These are phyloP conservation scores for Neotropicomus parvogracilis DNA, from an alignment of 1,284 basidiomycete species.

Conservation along the genomic window DNA sequence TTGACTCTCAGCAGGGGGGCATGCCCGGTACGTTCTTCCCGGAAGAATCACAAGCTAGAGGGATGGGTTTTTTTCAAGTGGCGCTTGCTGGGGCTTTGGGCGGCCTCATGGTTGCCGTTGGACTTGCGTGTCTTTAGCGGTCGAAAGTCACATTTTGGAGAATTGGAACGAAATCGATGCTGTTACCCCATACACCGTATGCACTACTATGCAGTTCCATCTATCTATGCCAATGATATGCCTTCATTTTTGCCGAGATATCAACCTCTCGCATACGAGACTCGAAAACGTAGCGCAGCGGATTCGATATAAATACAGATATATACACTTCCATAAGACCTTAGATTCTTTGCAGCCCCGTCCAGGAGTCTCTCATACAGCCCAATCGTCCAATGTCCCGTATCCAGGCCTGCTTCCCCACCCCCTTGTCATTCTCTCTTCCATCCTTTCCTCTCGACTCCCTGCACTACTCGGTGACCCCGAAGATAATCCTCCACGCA, in stretches of 20 bases:
- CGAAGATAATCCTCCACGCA: conserved; percentile 34
- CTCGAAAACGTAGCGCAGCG: neutral
- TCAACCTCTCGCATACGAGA: no score
- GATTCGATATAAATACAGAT: conserved; percentile 4
- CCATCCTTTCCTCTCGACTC: conserved; percentile 46
- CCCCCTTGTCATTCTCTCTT: conserved; percentile 46
- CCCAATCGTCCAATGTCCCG: conserved; percentile 57
- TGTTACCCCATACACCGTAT: conserved; percentile 19
- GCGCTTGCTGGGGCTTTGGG: conserved; percentile 29
- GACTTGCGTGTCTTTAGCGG: conserved; percentile 33
- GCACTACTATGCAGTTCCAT: conserved; percentile 8
- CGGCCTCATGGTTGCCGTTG: conserved; percentile 29
- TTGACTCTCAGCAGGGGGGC: conserved; percentile 31
- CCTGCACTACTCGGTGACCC: conserved; percentile 21
- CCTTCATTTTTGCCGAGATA: conserved; percentile 6
- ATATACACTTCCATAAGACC: conserved; percentile 19
- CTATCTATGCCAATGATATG: conserved; percentile 20
- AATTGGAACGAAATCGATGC: neutral
- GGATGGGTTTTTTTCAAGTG: conserved; percentile 31
- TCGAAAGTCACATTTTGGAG: conserved; percentile 13
- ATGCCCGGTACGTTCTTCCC: conserved; percentile 33
- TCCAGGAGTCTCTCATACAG: conserved; percentile 34
- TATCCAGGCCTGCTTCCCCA: conserved; percentile 47
- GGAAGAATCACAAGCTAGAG: conserved; percentile 19
- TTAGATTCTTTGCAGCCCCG: neutral